Base-by-base conservation (phyloP, 495 filamentous ascomycete species). In the Apodospora peruviana region DNA sequence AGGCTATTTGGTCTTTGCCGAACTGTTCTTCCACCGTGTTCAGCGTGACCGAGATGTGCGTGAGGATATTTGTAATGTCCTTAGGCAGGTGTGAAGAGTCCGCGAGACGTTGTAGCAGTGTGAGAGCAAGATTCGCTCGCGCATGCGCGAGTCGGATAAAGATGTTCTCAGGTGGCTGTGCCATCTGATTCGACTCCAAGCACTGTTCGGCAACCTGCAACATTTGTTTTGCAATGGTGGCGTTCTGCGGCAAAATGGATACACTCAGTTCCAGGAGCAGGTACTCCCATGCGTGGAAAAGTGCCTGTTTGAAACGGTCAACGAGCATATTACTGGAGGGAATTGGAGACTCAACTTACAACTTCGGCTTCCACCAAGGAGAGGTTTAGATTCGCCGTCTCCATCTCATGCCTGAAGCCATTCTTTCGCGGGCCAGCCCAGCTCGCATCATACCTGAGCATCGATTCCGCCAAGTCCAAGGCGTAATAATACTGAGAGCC, bases 361-460 rank as follows among this genome's bases (percentile, higher is more conserved):
- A 93, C 80, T 71, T 97, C 89, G 29, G 91, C 84, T 60, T 96
- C 90, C 38, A 97, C 88, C 14, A 95, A 70, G 17, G 89, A 93
- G 47, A 98, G 60, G 61, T 97, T 96, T 56, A 87, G 60, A 64
- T 98, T 97, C 29, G 91, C 93, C 53, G 78, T 79, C 58, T 81
- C 80, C 62, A 97, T 81, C 60, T 97, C 94, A 25, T 76, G 76
- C 45, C 72, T 71, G 66, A 95, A 91, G 0, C 91, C 91, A 49
- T 82, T 79, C 34, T 78, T 73, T 32, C 65, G 78, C 36, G 66
- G 61, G 24, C 85, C 84, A 34, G 63, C 67, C 93, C 93, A 98
- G 23, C 83, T 78, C 47, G 80, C 66, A 65, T 94, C 86, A 55
- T 85, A 85, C 11, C 74, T 74, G 21, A 98, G 80, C 47, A 96